Base-by-base conservation (phyloP, 2,329 filamentous ascomycete genomes). In the Blastomyces emzantsi region DNA sequence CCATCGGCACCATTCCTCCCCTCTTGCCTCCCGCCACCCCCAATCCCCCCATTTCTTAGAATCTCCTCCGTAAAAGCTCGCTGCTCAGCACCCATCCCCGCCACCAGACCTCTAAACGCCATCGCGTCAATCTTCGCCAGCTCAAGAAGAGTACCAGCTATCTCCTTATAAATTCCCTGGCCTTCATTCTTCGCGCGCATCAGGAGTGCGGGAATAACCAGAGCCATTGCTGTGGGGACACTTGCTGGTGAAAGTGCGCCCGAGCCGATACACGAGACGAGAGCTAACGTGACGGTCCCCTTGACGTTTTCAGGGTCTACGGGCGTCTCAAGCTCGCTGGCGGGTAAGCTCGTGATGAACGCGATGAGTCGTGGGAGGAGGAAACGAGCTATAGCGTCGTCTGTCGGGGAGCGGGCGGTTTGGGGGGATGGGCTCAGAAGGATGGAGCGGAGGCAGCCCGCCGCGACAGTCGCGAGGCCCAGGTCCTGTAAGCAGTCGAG, bases 381-480 rank as follows among this genome's bases (percentile, higher is more conserved):
- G 68, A 88, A 87, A 60, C 90, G 84, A 1, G 87, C 84, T 61
- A 97, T 87, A 65, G 83, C 85, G 69, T 91, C 84, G 72, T 92
- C 88, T 25, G 89, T 86, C 0, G 81, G 72, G 68, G 65, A 87
- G 83, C 67, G 85, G 19, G 36, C 2, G 22, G 55, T 25, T 28
- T 39, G 19, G 55, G 36, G 2, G 3, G 13, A 11, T 70, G 62
- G 83, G 77, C 69, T 88, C 80, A 96, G 79, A 39, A 97, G 81
- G 8, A 97, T 83, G 8, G 92, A 94, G 63, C 92, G 87, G 68
- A 93, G 85, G 75, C 94, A 99, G 71, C 91, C 92, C 66, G 91
- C 89, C 1, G 94, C 92, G 63, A 97, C 92, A 71, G 90, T 96
- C 62, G 90, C 89, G 19, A 81, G 76, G 3, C 79, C 79, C 4